A percentile compares a stretch with the other conserved stretches of the same genome.
These are phyloP conservation scores for Tylopilus subfusipes DNA, from an alignment of 768 basidiomycete genomes.

Conservation along the genomic window DNA sequence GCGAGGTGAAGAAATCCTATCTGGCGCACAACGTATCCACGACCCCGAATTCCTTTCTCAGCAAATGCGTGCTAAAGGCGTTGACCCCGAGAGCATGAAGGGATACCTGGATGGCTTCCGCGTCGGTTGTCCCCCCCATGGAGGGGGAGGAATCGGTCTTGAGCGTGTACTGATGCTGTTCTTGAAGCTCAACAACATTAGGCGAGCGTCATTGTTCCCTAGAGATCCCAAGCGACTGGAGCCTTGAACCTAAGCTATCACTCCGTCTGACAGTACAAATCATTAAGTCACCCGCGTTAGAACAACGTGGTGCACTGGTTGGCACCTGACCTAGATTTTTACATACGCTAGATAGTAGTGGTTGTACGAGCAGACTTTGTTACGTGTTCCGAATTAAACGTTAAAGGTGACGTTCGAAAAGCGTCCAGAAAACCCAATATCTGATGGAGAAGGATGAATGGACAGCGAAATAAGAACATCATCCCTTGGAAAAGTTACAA, in stretches of 20 bases:
- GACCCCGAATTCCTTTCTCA: conserved; percentile 77
- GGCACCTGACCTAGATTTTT: conserved; percentile 13
- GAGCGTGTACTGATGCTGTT: conserved; percentile 98
- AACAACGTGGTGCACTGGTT: conserved; percentile 6
- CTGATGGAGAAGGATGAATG: conserved; percentile 17
- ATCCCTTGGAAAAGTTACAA: conserved; percentile 21
- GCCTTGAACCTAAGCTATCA: conserved; percentile 46
- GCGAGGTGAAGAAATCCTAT: conserved; percentile 98
- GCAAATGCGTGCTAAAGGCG: conserved; percentile 82
- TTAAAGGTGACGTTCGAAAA: conserved; percentile 9
- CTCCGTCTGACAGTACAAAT: background rate
- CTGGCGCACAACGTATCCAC: conserved; percentile 97
- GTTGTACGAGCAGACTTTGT: conserved; percentile 15
- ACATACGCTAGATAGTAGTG: conserved; percentile 17
- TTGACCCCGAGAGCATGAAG: conserved; percentile 90
- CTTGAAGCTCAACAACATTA: conserved; percentile 94
- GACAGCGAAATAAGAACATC: conserved; percentile 24
- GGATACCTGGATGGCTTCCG: conserved; percentile 92
- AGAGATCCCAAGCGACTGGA: conserved; percentile 94
- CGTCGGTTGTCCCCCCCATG: conserved; percentile 93
- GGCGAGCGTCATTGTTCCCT: conserved; percentile 91
- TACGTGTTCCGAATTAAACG: conserved; percentile 28
- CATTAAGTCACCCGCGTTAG: background rate
- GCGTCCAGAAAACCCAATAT: conserved; percentile 25
- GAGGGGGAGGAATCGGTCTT: conserved; percentile 92